A percentile compares a stretch with the other conserved stretches of the same genome.
Evolutionary conservation across 257 asterid species (phyloP).

Genomic region (Ilex asprella): DNA sequence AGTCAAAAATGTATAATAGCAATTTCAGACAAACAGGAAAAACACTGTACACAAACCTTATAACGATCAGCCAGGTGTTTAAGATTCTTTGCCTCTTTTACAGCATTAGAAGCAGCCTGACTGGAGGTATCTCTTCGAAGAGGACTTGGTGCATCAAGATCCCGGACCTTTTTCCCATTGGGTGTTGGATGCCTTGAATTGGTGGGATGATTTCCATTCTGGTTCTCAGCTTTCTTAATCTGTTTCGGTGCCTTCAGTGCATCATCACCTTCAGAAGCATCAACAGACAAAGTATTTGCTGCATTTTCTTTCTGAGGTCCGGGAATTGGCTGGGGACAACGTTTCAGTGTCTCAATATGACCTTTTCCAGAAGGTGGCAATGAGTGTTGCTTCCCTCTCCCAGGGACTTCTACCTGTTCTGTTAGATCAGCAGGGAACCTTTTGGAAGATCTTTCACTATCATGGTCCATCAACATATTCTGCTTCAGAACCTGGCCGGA

Average conservation of each 20-base stretch:
- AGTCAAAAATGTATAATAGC: slow-evolving; percentile 3
- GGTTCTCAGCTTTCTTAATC: slow-evolving; percentile 54
- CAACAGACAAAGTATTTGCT: slow-evolving; percentile 24
- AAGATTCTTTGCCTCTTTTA: slow-evolving; percentile 94
- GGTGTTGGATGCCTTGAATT: slow-evolving; percentile 51
- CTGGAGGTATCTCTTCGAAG: slow-evolving; percentile 72
- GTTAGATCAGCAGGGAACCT: slow-evolving; percentile 30
- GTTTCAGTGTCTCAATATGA: slow-evolving; percentile 42
- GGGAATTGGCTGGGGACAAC: slow-evolving; percentile 27
- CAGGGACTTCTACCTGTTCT: slow-evolving; percentile 36
- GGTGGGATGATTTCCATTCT: slow-evolving; percentile 35
- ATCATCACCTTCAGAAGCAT: slow-evolving; percentile 41
- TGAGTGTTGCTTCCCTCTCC: slow-evolving; percentile 53
- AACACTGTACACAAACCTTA: slow-evolving; percentile 40
- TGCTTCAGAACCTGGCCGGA: slow-evolving; percentile 43
- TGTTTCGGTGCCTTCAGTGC: slow-evolving; percentile 37
- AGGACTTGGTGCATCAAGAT: slow-evolving; percentile 71
- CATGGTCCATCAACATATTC: slow-evolving; percentile 34
- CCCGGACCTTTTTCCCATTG: slow-evolving; percentile 48
- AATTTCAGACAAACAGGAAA: not conserved
- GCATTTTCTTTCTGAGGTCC: slow-evolving; percentile 62
- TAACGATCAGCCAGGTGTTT: slow-evolving; percentile 93
- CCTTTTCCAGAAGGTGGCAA: slow-evolving; percentile 69
- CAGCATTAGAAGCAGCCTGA: slow-evolving; percentile 73
- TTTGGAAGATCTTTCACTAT: slow-evolving; percentile 43